These are phyloP conservation scores for Penicillium steckii DNA, from an alignment of 495 filamentous ascomycete genomes.

Conservation along the genomic window DNA sequence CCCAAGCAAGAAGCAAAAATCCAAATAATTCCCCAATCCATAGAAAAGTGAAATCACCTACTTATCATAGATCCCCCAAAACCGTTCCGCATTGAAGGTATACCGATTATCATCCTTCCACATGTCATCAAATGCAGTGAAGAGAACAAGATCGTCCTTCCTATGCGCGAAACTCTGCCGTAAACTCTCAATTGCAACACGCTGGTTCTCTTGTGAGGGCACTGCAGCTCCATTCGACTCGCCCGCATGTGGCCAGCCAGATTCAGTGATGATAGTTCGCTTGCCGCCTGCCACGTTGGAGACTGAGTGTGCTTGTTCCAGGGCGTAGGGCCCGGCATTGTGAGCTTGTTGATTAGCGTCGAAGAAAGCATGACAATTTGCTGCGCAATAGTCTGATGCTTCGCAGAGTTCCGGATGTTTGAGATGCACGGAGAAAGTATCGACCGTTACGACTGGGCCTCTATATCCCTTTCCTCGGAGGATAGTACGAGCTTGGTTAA, in stretches of 20 bases:
- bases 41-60: background rate
- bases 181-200: conserved; percentile 61
- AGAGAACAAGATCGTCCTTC: conserved; percentile 57
- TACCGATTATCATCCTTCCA: conserved; percentile 71
- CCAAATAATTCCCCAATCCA: background rate
- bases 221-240: conserved; percentile 61
- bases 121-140: conserved; percentile 70
- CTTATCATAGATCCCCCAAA: conserved; percentile 58
- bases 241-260: conserved; percentile 78
- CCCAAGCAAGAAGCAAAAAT: background rate
- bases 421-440: conserved; percentile 68
- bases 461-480: conserved; percentile 64
- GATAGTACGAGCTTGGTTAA: conserved; percentile 52
- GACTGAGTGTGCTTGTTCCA: conserved; percentile 51
- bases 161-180: conserved; percentile 47
- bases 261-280: conserved; percentile 65
- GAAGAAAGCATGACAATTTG: conserved; percentile 86
- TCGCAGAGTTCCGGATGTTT: conserved; percentile 69
- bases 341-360: conserved; percentile 56
- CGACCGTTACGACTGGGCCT: conserved; percentile 76
- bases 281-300: conserved; percentile 51
- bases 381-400: conserved; percentile 72
- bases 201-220: conserved; percentile 62
- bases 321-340: conserved; percentile 63
- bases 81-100: conserved; percentile 70